Evolutionary conservation across 768 basidiomycete genomes (phyloP).

Genomic region (Ramaria sp.): DNA sequence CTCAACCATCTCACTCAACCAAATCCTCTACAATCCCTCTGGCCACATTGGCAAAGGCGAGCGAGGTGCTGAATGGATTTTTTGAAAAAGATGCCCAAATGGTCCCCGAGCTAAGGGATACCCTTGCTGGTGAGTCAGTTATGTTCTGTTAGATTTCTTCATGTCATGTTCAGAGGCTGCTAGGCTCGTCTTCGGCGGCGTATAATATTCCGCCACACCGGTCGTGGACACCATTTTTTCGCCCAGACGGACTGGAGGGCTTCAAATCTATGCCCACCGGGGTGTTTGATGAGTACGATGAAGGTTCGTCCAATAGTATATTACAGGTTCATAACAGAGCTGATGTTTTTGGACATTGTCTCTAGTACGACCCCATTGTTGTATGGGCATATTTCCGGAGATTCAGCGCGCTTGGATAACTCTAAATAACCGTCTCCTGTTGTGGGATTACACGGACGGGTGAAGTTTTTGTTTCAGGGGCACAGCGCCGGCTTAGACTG

Average conservation of each 20-base stretch:
- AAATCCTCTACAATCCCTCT: slow-evolving; percentile 36
- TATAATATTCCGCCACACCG: slow-evolving; percentile 55
- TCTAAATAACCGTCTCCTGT: slow-evolving; percentile 84
- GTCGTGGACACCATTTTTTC: slow-evolving; percentile 8
- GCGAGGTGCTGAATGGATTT: slow-evolving; percentile 54
- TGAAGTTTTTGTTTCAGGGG: slow-evolving; percentile 26
- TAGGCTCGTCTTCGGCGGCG: slow-evolving; percentile 57
- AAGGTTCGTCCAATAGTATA: not conserved
- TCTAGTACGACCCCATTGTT: slow-evolving; percentile 8
- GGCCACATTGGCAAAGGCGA: slow-evolving; percentile 51
- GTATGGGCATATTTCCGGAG: slow-evolving; percentile 80
- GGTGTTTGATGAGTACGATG: slow-evolving; percentile 10
- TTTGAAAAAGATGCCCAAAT: slow-evolving; percentile 62
- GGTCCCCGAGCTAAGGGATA: slow-evolving; percentile 67
- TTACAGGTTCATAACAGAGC: not conserved
- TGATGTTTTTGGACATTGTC: not conserved
- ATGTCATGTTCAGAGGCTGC: slow-evolving; percentile 20
- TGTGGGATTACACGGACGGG: slow-evolving; percentile 97
- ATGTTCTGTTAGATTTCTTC: slow-evolving; percentile 7
- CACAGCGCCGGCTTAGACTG: not conserved
- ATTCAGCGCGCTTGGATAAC: slow-evolving; percentile 95
- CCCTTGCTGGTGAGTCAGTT: slow-evolving; percentile 23
- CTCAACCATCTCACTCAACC: not conserved
- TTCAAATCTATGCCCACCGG: slow-evolving; percentile 10
- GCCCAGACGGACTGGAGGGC: slow-evolving; percentile 8